These are phyloP conservation scores for Cyclospora cayetanensis DNA, from an alignment of 169 alveolate genomes.

Conservation along the genomic window DNA sequence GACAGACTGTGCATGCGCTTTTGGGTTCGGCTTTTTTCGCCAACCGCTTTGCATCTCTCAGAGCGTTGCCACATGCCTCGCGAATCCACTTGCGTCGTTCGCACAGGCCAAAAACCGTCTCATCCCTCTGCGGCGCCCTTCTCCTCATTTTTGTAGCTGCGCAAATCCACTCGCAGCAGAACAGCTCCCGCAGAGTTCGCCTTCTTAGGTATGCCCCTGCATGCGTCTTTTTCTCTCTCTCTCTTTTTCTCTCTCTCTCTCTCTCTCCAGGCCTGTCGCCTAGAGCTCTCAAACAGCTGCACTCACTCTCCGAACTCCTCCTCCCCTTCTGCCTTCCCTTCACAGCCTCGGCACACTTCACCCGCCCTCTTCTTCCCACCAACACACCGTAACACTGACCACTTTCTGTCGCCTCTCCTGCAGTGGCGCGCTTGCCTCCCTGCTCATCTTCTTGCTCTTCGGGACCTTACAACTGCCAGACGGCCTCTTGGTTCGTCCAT, in stretches of 20 bases:
- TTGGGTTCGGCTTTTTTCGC: too few species aligned
- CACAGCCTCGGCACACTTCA: neutral
- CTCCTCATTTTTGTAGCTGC: neutral
- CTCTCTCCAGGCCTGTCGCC: neutral
- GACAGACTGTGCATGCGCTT: neutral
- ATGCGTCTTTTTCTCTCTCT: neutral
- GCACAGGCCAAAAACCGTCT: conserved; percentile 45
- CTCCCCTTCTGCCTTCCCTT: neutral
- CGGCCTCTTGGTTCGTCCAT: conserved; percentile 75
- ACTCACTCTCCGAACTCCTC: neutral
- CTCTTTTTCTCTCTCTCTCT: neutral
- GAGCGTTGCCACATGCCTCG: too few species aligned
- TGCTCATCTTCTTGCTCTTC: conserved; percentile 58
- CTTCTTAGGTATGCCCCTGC: neutral
- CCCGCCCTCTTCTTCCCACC: neutral
- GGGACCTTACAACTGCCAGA: conserved; percentile 74
- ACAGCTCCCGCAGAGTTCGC: neutral
- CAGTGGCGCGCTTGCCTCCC: conserved; percentile 49
- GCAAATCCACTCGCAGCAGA: neutral
- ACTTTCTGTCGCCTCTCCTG: neutral
- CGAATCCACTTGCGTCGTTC: too few species aligned
- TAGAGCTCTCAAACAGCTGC: neutral
- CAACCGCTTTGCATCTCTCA: too few species aligned
- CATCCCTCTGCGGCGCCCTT: neutral
- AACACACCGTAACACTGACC: neutral